phyloP scores from a whole-genome alignment of 495 filamentous ascomycete genomes.

The Cercophora scortea region DNA sequence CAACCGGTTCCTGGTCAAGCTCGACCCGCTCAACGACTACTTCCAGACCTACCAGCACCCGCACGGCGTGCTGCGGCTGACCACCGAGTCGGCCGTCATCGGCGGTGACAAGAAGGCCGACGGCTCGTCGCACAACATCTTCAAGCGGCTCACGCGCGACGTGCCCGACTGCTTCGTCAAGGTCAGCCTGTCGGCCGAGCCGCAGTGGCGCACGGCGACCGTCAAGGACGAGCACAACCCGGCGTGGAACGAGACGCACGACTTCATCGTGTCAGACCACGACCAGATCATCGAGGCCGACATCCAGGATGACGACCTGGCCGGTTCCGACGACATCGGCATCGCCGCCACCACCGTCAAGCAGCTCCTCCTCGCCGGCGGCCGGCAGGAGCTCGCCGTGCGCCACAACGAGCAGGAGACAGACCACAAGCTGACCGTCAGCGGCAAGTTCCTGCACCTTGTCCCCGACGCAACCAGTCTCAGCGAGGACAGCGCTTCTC shows the following conservation, averaged over 20 bases:
- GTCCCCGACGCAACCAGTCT: constrained; percentile 22
- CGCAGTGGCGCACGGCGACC: constrained; percentile 25
- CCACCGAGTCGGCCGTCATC: constrained; percentile 24
- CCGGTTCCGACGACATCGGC: constrained; percentile 32
- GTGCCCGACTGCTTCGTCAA: constrained; percentile 33
- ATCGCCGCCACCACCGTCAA: constrained; percentile 27
- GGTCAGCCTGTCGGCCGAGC: constrained; percentile 29
- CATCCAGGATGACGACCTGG: constrained; percentile 32
- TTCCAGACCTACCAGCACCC: constrained; percentile 35
- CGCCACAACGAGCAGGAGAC: constrained; percentile 25
- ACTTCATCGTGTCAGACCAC: constrained; percentile 30
- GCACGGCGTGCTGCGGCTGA: constrained; percentile 32
- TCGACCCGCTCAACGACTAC: constrained; percentile 32
- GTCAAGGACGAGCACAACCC: constrained; percentile 30
- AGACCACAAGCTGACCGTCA: constrained; percentile 19
- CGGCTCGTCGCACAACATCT: constrained; percentile 13
- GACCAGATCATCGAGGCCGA: constrained; percentile 30
- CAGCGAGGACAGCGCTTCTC: constrained; percentile 7
- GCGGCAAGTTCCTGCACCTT: constrained; percentile 26
- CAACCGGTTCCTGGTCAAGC: constrained; percentile 35
- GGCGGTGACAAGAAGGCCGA: not conserved
- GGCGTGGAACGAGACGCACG: constrained; percentile 33
- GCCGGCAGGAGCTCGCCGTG: constrained; percentile 25
- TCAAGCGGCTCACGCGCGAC: constrained; percentile 24
- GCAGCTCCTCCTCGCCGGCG: constrained; percentile 24